These are phyloP conservation scores for Isabelozyma gotoi DNA, from an alignment of 805 yeast genomes.

Conservation along the genomic window DNA sequence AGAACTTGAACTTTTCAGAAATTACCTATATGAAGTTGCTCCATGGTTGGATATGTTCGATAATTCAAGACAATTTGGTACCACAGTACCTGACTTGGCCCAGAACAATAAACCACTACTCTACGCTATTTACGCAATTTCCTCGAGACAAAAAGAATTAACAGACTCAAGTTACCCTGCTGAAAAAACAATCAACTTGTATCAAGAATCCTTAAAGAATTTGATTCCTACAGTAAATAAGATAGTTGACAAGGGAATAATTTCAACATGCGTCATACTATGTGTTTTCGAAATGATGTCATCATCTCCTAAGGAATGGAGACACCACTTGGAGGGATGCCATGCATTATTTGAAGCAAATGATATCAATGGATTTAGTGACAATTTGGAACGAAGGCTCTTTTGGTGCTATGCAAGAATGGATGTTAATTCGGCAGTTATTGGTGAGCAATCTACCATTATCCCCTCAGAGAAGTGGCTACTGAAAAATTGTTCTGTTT, in stretches of 20 bases:
- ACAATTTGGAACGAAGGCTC: slow-evolving; percentile 32
- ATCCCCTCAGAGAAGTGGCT: slow-evolving; percentile 35
- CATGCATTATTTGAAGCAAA: slow-evolving; percentile 30
- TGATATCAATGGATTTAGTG: slow-evolving; percentile 36
- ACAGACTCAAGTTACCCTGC: slow-evolving; percentile 20
- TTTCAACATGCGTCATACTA: slow-evolving; percentile 39
- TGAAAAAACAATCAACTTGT: slow-evolving; percentile 24
- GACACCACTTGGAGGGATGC: slow-evolving; percentile 39
- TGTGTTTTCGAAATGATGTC: slow-evolving; percentile 45
- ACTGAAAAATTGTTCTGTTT: slow-evolving; percentile 18
- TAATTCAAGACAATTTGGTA: slow-evolving; percentile 30
- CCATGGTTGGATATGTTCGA: slow-evolving; percentile 41
- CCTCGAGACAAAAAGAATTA: slow-evolving; percentile 31
- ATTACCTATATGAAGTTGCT: slow-evolving; percentile 37
- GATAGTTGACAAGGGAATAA: slow-evolving; percentile 21
- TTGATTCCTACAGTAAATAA: slow-evolving; percentile 32
- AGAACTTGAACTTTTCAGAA: slow-evolving; percentile 25
- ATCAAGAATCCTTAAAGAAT: slow-evolving; percentile 30
- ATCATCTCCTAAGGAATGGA: slow-evolving; percentile 36
- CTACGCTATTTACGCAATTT: slow-evolving; percentile 29
- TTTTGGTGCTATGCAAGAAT: slow-evolving; percentile 47
- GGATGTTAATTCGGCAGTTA: slow-evolving; percentile 37
- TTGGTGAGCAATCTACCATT: slow-evolving; percentile 37
- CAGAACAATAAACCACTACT: slow-evolving; percentile 11
- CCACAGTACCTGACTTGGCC: slow-evolving; percentile 11